phyloP scores from a whole-genome alignment of 306 rosid genomes.

The Cajanus cajan region DNA sequence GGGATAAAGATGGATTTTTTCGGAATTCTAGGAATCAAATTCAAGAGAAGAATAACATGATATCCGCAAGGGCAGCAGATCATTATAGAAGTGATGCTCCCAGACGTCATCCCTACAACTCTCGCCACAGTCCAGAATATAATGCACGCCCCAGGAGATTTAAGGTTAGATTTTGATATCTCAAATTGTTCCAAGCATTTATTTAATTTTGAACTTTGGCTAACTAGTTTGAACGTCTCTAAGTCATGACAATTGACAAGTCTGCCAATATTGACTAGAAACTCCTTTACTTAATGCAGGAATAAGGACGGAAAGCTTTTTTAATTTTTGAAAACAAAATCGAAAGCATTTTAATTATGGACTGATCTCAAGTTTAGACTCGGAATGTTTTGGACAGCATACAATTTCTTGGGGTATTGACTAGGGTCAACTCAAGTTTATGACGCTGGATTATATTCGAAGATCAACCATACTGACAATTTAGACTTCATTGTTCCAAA shows the following conservation, averaged over 20 bases:
- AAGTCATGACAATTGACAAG: background rate
- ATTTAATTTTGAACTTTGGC: background rate
- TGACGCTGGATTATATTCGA: background rate
- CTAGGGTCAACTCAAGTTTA: background rate
- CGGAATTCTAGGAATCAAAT: constrained; percentile 47
- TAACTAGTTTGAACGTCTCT: background rate
- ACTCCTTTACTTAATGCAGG: constrained; percentile 47
- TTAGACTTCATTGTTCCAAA: constrained; percentile 3
- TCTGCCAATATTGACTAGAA: constrained; percentile 24
- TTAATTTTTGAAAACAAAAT: background rate
- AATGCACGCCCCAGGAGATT: constrained; percentile 70
- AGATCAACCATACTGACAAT: constrained; percentile 5
- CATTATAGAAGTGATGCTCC: constrained; percentile 74
- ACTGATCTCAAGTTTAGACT: constrained; percentile 21
- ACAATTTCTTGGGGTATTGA: constrained; percentile 5
- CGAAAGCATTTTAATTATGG: background rate
- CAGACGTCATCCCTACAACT: constrained; percentile 46
- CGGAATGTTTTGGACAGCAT: background rate
- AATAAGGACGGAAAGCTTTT: constrained; percentile 32
- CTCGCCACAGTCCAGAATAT: constrained; percentile 63
- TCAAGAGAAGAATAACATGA: constrained; percentile 38
- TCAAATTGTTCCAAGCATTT: background rate
- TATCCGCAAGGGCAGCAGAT: constrained; percentile 35
- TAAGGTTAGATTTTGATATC: constrained; percentile 55
- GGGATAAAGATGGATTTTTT: constrained; percentile 78